A percentile compares a stretch with the other conserved stretches of the same genome.
Conservation (phyloP, 2,329 filamentous ascomycete genomes). For the Coniochaeta ligniaria region DNA sequence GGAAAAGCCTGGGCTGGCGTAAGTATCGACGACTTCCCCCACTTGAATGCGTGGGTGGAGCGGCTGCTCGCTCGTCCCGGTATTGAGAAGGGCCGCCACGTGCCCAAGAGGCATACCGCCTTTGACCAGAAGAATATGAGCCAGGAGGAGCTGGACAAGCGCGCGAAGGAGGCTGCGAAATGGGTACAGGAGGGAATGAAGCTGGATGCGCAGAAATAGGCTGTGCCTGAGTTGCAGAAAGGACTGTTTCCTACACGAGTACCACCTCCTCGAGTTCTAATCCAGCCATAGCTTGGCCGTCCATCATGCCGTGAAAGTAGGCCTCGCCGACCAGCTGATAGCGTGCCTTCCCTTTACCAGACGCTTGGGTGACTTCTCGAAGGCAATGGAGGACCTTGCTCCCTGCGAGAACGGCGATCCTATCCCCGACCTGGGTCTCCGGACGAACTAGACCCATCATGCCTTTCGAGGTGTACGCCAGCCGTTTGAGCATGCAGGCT, state of each 20-base stretch:
- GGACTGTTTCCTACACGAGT: background rate
- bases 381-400: background rate
- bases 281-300: background rate
- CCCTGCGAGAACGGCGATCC: background rate
- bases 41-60: conserved; percentile 71
- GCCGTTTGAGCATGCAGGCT: conserved; percentile 1
- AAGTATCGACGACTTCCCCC: conserved; percentile 53
- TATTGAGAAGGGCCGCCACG: conserved; percentile 65
- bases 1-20: conserved; percentile 15
- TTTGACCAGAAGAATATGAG: conserved; percentile 29
- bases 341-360: background rate
- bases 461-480: background rate
- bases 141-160: conserved; percentile 41
- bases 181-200: conserved; percentile 64
- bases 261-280: background rate
- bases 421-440: background rate
- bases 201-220: conserved; percentile 37
- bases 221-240: background rate
- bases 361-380: background rate
- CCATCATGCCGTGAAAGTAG: conserved; percentile 2
- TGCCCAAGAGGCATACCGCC: conserved; percentile 56
- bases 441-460: background rate
- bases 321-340: background rate
- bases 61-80: conserved; percentile 61
- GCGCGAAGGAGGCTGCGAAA: conserved; percentile 35